Evolutionary conservation across 768 basidiomycete species (phyloP), one percentile per base, ranked within the genome.

Genomic region (Artomyces pyxidatus): DNA sequence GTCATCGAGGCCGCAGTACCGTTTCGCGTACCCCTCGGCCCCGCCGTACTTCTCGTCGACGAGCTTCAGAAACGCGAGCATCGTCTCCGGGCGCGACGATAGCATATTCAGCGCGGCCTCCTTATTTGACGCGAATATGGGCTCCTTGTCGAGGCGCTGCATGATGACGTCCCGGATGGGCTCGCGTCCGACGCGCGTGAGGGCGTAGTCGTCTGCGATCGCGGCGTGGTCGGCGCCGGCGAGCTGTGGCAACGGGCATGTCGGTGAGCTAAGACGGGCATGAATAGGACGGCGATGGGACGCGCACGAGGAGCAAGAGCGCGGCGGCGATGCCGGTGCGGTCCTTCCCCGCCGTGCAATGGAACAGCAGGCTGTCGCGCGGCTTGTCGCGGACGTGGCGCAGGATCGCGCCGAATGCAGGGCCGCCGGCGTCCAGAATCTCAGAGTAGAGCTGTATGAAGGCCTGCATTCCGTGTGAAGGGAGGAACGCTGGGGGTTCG

Each of bases 311-410:
- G 22, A 90, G 68, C 11, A 89, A 58, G 26, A 90, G 71, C 6
- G 87, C 87, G 12, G 85, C 84, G 30, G 84, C 65, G 21, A 90
- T 67, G 14, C 87, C 88, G 2, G 88, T 90, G 57, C 88, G 70
- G 65, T 91, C 88, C 63, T 90, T 91, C 3, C 88, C 88, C 23
- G 86, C 88, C 47, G 88, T 89, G 56, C 88, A 91, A 57, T 90
- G 86, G 55, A 90, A 85, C 23, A 89, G 52, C 55, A 75, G 83
- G 0, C 74, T 77, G 17, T 78, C 75, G 35, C 73, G 70, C 59
- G 87, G 83, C 48, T 71, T 71, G 58, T 90, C 88, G 48, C 82
- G 70, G 25, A 90, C 72, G 62, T 88, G 85, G 50, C 82, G 76
- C 10, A 91, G 71, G 44, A 91, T 81, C 1, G 70, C 61, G n/a